Evolutionary conservation across 352 stramenopile species (phyloP).

Genomic region (Elongisporangium anandrum): DNA sequence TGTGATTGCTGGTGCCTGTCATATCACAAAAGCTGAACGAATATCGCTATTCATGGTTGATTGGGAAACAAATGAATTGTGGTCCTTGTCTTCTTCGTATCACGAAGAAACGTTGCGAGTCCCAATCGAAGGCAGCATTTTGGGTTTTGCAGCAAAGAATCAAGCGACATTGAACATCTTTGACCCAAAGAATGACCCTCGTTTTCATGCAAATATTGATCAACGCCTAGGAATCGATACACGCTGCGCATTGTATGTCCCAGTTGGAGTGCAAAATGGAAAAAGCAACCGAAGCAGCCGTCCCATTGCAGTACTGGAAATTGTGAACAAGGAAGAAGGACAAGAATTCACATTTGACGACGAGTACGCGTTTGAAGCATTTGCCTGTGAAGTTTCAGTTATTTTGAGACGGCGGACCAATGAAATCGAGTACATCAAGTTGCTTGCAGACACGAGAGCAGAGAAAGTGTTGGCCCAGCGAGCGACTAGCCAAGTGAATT

Average conservation of each 20-base stretch:
- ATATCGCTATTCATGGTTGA: slow-evolving; percentile 82
- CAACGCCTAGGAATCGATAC: slow-evolving; percentile 56
- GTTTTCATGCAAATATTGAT: slow-evolving; percentile 56
- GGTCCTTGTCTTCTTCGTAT: slow-evolving; percentile 75
- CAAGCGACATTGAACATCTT: slow-evolving; percentile 69
- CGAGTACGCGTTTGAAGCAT: slow-evolving; percentile 82
- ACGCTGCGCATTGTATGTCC: slow-evolving; percentile 77
- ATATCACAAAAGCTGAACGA: slow-evolving; percentile 79
- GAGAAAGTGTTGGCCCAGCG: slow-evolving; percentile 71
- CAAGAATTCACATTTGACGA: slow-evolving; percentile 80
- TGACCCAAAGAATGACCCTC: slow-evolving; percentile 49
- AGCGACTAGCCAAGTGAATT: slow-evolving; percentile 69
- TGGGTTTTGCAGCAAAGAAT: slow-evolving; percentile 55
- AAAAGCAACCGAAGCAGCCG: slow-evolving; percentile 30
- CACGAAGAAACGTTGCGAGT: slow-evolving; percentile 65
- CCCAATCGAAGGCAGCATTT: slow-evolving; percentile 47
- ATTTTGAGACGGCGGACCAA: slow-evolving; percentile 78
- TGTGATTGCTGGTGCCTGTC: slow-evolving; percentile 71
- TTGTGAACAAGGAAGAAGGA: slow-evolving; percentile 80
- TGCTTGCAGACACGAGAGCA: slow-evolving; percentile 71
- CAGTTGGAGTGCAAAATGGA: slow-evolving; percentile 66
- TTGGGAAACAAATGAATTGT: slow-evolving; percentile 79
- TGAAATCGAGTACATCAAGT: slow-evolving; percentile 89
- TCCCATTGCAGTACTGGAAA: slow-evolving; percentile 84
- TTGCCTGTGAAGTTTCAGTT: slow-evolving; percentile 81